These are phyloP conservation scores for Russula dissimulans DNA, from an alignment of 768 basidiomycete genomes.

Conservation along the genomic window DNA sequence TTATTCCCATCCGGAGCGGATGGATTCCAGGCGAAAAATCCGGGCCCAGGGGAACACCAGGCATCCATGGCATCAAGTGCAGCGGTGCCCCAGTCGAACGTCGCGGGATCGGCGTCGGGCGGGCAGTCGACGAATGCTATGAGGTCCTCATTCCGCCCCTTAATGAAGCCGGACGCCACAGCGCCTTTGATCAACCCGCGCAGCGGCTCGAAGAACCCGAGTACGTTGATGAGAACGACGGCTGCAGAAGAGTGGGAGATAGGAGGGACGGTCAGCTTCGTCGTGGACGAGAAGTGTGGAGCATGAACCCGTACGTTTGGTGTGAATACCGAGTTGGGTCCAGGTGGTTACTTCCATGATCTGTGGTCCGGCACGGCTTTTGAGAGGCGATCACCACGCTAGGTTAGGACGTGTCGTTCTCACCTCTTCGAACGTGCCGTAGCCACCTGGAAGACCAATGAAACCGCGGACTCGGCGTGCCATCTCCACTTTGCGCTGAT, in stretches of 20 bases:
- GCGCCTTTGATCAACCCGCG: constrained; percentile 61
- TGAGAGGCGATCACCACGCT: background rate
- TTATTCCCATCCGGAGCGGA: background rate
- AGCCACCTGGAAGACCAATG: constrained; percentile 86
- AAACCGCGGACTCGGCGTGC: constrained; percentile 73
- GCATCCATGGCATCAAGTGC: constrained; percentile 51
- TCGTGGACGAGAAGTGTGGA: background rate
- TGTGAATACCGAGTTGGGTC: constrained; percentile 85
- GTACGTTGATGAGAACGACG: constrained; percentile 80
- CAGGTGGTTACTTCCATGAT: constrained; percentile 90
- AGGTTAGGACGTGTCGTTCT: background rate
- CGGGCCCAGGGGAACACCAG: constrained; percentile 34
- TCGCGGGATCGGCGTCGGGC: constrained; percentile 40
- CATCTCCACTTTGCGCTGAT: constrained; percentile 88
- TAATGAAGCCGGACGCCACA: constrained; percentile 67
- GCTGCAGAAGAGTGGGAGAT: constrained; percentile 34
- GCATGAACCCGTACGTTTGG: constrained; percentile 50
- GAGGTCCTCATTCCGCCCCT: constrained; percentile 46
- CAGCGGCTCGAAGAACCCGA: constrained; percentile 76
- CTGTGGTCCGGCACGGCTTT: constrained; percentile 28
- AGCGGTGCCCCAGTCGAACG: constrained; percentile 72
- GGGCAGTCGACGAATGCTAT: constrained; percentile 74
- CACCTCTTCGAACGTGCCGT: constrained; percentile 92
- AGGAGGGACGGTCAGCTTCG: background rate
- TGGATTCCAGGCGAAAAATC: constrained; percentile 1